Evolutionary conservation across 2,329 filamentous ascomycete species (phyloP).

Genomic region (Xenosphaeropsis pyriputrescens): DNA sequence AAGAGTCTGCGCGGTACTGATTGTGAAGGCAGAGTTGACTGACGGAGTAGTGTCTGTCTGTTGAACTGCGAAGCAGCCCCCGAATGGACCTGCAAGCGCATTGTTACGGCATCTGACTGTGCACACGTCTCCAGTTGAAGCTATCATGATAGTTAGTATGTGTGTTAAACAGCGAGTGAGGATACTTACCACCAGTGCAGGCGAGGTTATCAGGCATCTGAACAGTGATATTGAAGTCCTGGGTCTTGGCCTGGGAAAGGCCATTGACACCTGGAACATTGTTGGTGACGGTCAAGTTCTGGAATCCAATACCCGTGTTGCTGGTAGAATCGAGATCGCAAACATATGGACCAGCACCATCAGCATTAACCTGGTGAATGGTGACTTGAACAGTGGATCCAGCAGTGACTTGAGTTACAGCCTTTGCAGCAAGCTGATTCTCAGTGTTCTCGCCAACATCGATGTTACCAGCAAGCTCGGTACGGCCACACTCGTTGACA

Average conservation of each 20-base stretch:
- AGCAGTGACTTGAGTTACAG: constrained; percentile 32
- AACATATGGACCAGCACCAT: constrained; percentile 37
- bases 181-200: constrained; percentile 32
- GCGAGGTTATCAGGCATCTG: constrained; percentile 32
- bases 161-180: background rate
- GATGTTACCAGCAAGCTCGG: constrained; percentile 44
- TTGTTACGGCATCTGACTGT: constrained; percentile 45
- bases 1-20: constrained; percentile 30
- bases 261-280: constrained; percentile 44
- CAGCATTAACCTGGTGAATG: constrained; percentile 33
- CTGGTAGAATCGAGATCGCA: constrained; percentile 35
- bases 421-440: constrained; percentile 27
- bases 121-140: constrained; percentile 41
- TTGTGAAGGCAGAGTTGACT: constrained; percentile 27
- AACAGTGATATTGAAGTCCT: constrained; percentile 41
- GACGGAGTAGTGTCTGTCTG: constrained; percentile 29
- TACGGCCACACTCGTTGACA: constrained; percentile 47
- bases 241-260: constrained; percentile 37
- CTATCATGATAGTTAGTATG: constrained; percentile 12
- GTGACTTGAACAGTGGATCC: constrained; percentile 31
- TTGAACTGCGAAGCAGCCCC: constrained; percentile 41
- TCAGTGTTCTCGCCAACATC: constrained; percentile 42
- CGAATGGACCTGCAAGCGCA: constrained; percentile 39
- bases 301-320: constrained; percentile 25
- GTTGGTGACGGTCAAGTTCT: constrained; percentile 36